Evolutionary conservation across 306 rosid species (phyloP).

Genomic region (Rubus idaeus): DNA sequence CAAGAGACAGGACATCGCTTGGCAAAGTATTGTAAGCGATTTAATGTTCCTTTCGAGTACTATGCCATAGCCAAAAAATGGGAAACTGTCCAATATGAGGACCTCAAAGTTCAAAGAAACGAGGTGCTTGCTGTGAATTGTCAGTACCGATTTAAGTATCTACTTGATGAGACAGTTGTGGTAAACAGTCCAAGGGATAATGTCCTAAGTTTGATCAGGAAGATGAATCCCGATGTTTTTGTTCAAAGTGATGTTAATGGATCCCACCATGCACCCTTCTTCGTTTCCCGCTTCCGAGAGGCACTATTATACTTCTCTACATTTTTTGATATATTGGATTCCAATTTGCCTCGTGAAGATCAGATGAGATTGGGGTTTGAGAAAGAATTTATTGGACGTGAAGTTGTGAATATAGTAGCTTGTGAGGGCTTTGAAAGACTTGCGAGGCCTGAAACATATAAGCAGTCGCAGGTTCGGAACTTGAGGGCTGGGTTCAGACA

Average conservation of each 20-base stretch:
- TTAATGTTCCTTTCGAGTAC: conserved; percentile 46
- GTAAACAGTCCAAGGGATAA: conserved; percentile 51
- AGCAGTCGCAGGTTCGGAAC: conserved; percentile 60
- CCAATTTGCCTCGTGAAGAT: conserved; percentile 40
- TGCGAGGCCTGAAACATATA: conserved; percentile 62
- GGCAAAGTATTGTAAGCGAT: conserved; percentile 33
- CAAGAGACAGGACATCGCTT: conserved; percentile 42
- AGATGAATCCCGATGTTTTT: conserved; percentile 44
- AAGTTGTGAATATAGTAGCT: conserved; percentile 49
- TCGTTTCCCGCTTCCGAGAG: conserved; percentile 61
- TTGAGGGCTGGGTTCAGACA: conserved; percentile 54
- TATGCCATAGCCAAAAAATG: conserved; percentile 59
- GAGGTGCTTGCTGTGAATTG: conserved; percentile 54
- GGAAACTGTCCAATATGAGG: conserved; percentile 50
- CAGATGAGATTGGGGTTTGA: conserved; percentile 54
- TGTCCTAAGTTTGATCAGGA: conserved; percentile 48
- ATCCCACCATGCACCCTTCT: conserved; percentile 58
- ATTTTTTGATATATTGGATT: conserved; percentile 50
- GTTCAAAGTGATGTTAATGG: conserved; percentile 42
- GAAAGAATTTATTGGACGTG: conserved; percentile 52
- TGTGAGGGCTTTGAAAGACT: conserved; percentile 63
- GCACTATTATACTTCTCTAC: conserved; percentile 60
- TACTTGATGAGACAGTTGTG: conserved; percentile 58
- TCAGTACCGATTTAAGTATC: conserved; percentile 42
- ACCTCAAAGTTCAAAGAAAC: conserved; percentile 41